A percentile compares a stretch with the other conserved stretches of the same genome.
phyloP scores from a whole-genome alignment of 2,329 filamentous ascomycete species.

The Trichoderma afroharzianum region DNA sequence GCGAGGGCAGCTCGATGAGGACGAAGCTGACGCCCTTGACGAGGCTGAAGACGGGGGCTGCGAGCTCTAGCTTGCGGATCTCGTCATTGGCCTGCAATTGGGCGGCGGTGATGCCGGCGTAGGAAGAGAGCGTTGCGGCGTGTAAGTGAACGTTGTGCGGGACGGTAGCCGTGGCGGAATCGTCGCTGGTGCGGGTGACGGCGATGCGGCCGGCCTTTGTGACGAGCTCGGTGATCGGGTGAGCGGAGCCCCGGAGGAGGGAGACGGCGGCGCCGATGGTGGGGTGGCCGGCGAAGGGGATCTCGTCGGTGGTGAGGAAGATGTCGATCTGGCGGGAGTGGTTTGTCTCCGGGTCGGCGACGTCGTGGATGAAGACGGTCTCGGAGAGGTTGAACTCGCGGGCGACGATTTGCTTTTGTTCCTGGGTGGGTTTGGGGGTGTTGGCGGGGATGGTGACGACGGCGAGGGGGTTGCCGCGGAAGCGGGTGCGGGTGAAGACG shows the following conservation, averaged over 20 bases:
- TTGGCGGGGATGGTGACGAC: conserved; percentile 50
- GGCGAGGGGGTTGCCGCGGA: conserved; percentile 58
- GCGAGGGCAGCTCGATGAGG: conserved; percentile 57
- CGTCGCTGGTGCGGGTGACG: conserved; percentile 36
- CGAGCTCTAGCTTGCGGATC: conserved; percentile 36
- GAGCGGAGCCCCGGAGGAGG: conserved; percentile 33
- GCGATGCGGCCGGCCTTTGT: conserved; percentile 57
- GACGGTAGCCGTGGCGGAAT: conserved; percentile 58
- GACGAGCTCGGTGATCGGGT: conserved; percentile 39
- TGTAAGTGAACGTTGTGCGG: conserved; percentile 67
- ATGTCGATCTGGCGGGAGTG: conserved; percentile 50
- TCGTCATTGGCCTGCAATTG: conserved; percentile 29
- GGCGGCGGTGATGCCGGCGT: conserved; percentile 23
- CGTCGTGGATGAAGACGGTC: conserved; percentile 58
- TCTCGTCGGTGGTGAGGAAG: conserved; percentile 51
- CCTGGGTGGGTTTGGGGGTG: conserved; percentile 41
- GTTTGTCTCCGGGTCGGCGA: conserved; percentile 31
- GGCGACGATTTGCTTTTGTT: conserved; percentile 56
- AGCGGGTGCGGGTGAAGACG: conserved; percentile 52
- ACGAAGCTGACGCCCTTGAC: conserved; percentile 73
- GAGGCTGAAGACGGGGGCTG: conserved; percentile 55
- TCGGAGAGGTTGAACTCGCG: conserved; percentile 63
- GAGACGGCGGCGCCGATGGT: conserved; percentile 55
- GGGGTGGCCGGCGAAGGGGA: conserved; percentile 62
- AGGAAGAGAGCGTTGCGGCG: conserved; percentile 35